Evolutionary conservation across 306 rosid genomes (phyloP).

Genomic region (Cucumis cinereus): DNA sequence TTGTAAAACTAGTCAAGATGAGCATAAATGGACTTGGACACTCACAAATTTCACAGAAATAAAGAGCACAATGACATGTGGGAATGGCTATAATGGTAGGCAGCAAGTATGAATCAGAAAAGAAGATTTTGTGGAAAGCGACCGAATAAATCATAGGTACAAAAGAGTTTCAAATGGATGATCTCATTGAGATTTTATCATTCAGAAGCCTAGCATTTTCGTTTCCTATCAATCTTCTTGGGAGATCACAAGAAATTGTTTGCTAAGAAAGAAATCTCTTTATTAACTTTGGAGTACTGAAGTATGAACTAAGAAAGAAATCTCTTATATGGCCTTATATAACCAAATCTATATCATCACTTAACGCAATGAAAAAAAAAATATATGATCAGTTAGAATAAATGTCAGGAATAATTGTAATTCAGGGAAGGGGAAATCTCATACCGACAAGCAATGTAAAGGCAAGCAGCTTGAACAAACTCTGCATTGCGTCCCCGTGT

Average conservation of each 20-base stretch:
- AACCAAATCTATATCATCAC: background rate
- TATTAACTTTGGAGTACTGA: no score
- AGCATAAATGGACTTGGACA: background rate
- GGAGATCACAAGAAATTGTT: background rate
- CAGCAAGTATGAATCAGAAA: background rate
- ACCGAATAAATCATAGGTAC: background rate
- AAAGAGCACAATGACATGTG: background rate
- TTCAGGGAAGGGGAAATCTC: conserved; percentile 3
- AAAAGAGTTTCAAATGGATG: background rate
- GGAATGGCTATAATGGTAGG: background rate
- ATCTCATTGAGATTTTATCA: background rate
- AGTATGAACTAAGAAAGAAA: background rate
- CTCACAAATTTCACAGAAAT: background rate
- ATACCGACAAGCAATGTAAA: conserved; percentile 76
- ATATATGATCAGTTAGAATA: background rate
- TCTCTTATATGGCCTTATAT: background rate
- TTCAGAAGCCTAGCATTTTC: background rate
- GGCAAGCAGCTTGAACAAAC: conserved; percentile 71
- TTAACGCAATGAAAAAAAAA: background rate
- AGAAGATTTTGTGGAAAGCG: background rate
- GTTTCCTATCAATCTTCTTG: background rate
- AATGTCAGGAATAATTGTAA: background rate
- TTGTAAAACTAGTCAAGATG: background rate
- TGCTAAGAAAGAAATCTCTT: background rate
- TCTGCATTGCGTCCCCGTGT: conserved; percentile 64